Evolutionary conservation across 2,329 filamentous ascomycete genomes (phyloP).

Genomic region (Bipolaris zeicola): DNA sequence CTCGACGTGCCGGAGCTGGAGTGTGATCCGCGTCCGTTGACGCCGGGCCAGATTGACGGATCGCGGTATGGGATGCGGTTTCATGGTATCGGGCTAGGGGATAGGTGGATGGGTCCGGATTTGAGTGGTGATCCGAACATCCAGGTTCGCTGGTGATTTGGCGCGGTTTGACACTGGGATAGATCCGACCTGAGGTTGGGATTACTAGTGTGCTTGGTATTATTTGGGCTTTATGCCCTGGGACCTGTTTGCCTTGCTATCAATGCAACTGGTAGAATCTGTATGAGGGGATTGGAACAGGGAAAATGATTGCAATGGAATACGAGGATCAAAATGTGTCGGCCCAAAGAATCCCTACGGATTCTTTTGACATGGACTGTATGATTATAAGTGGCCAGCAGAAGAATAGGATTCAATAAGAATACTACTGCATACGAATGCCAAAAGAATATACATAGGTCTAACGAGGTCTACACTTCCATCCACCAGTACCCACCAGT

Average conservation of each 20-base stretch:
- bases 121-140: not conserved
- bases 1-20: conserved; percentile 4
- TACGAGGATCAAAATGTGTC: no score
- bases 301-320: no score
- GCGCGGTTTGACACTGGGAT: not conserved
- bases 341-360: not conserved
- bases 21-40: conserved; percentile 22
- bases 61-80: conserved; percentile 25
- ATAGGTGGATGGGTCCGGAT: conserved; percentile 21
- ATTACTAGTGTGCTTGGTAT: no score
- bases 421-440: not conserved
- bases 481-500: not conserved
- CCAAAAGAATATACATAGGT: not conserved
- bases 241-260: no score
- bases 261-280: no score
- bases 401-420: not conserved
- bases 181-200: no score
- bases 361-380: not conserved
- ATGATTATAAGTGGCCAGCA: no score
- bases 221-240: no score
- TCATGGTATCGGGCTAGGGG: conserved; percentile 18
- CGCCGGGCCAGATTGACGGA: conserved; percentile 22
- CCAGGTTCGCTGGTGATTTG: not conserved
- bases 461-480: not conserved
- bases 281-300: no score